Evolutionary conservation across 2,329 filamentous ascomycete genomes (phyloP).

Genomic region (Fusarium bactridioides): DNA sequence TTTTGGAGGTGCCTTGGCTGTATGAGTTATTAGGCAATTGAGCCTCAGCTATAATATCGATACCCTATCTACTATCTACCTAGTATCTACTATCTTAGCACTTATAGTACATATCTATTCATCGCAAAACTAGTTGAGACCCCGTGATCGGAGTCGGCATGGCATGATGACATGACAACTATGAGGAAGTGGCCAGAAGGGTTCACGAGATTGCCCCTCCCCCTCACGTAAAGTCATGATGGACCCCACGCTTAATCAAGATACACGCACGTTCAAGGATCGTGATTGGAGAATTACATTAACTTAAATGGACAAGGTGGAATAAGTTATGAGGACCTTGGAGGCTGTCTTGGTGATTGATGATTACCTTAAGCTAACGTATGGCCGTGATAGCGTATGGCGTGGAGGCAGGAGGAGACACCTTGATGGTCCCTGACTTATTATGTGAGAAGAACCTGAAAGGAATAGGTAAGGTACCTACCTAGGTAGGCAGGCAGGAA

Average conservation of each 20-base stretch:
- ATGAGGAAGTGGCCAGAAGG: slow-evolving; percentile 25
- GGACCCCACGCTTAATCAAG: slow-evolving; percentile 12
- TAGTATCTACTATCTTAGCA: background rate
- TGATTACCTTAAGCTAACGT: too few relatives aligned
- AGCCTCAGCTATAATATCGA: slow-evolving; percentile 27
- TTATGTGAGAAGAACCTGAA: background rate
- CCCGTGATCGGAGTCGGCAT: background rate
- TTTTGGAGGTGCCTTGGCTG: slow-evolving; percentile 4
- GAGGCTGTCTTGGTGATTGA: background rate
- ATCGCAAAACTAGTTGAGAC: background rate
- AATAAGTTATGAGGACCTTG: slow-evolving; percentile 7
- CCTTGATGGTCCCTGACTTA: slow-evolving; percentile 29
- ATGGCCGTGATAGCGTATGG: slow-evolving; percentile 7
- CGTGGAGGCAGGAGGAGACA: slow-evolving; percentile 1
- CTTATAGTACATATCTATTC: background rate
- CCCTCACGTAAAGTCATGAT: slow-evolving; percentile 21
- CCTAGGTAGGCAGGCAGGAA: background rate
- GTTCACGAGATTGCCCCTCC: slow-evolving; percentile 28
- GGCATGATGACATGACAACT: slow-evolving; percentile 2
- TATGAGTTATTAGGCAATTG: slow-evolving; percentile 14
- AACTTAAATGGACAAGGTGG: background rate
- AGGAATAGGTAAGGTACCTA: background rate
- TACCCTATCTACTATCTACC: background rate
- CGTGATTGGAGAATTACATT: slow-evolving; percentile 21
- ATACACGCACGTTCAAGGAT: background rate